Evolutionary conservation across 371 early-diverging fungal species (phyloP).

Genomic region (Mucor indicus): DNA sequence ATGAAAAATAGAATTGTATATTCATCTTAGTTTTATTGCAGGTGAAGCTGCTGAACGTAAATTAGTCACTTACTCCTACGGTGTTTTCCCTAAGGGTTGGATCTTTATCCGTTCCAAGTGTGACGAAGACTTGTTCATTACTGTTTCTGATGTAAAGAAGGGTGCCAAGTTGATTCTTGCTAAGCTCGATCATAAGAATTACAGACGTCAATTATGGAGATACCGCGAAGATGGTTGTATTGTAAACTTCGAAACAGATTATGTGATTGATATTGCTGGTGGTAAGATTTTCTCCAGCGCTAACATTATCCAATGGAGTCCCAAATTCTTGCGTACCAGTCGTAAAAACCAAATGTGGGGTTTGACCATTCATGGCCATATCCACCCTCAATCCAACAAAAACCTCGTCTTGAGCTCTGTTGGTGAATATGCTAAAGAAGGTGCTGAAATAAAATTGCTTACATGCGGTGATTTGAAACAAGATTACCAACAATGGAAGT

Average conservation of each 20-base stretch:
- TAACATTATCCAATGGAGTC: conserved; percentile 37
- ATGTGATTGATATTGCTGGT: conserved; percentile 52
- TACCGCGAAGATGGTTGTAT: conserved; percentile 52
- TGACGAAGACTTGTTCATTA: conserved; percentile 30
- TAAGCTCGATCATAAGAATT: conserved; percentile 31
- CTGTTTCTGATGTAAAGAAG: conserved; percentile 25
- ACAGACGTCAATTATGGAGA: conserved; percentile 54
- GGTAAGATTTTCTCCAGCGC: conserved; percentile 33
- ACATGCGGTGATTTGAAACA: conserved; percentile 25
- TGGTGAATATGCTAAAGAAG: conserved; percentile 18
- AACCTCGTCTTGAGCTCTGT: conserved; percentile 30
- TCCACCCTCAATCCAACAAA: conserved; percentile 32
- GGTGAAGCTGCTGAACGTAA: conserved; percentile 23
- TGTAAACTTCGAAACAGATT: conserved; percentile 49
- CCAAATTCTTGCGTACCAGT: conserved; percentile 31
- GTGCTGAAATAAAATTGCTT: conserved; percentile 22
- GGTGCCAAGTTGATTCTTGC: conserved; percentile 33
- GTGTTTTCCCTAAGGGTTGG: conserved; percentile 46
- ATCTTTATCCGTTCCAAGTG: conserved; percentile 44
- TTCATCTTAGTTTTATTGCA: background rate
- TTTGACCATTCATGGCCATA: conserved; percentile 43
- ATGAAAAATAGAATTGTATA: background rate
- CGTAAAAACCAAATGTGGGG: conserved; percentile 49
- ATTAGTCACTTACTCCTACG: conserved; percentile 34
- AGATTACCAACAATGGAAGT: conserved; percentile 39